phyloP scores from a whole-genome alignment of 2,329 filamentous ascomycete genomes.

The Fusarium euwallaceae region DNA sequence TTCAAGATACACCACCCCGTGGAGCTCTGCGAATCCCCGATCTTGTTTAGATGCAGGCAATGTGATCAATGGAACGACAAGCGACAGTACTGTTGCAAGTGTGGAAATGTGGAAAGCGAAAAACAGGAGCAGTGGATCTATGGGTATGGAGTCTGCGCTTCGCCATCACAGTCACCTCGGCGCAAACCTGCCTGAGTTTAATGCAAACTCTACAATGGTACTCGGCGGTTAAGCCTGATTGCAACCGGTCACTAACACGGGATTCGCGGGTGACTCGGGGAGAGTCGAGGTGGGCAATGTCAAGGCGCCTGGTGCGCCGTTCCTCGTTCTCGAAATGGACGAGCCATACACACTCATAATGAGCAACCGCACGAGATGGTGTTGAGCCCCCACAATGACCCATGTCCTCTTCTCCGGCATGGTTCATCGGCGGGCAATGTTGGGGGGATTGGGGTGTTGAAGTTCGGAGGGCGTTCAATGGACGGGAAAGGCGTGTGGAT shows the following conservation, averaged over 20 bases:
- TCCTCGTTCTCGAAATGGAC: slow-evolving; percentile 8
- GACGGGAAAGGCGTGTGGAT: slow-evolving; percentile 24
- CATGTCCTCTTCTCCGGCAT: slow-evolving; percentile 31
- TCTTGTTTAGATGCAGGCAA: slow-evolving; percentile 5
- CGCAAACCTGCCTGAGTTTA: background rate
- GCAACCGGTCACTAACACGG: background rate
- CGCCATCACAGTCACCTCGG: slow-evolving; percentile 25
- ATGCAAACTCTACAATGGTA: background rate
- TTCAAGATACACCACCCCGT: slow-evolving; percentile 2
- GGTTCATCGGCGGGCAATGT: slow-evolving; percentile 24
- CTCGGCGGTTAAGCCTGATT: background rate
- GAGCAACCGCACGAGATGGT: slow-evolving; percentile 25
- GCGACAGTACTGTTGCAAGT: slow-evolving; percentile 5
- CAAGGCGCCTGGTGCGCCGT: background rate
- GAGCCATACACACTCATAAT: slow-evolving; percentile 22
- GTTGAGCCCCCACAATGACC: slow-evolving; percentile 18
- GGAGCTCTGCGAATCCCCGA: background rate
- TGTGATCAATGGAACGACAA: slow-evolving; percentile 13
- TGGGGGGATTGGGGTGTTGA: slow-evolving; percentile 20
- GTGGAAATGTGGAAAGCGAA: slow-evolving; percentile 5
- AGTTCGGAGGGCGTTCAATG: slow-evolving; percentile 24
- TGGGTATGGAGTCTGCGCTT: slow-evolving; percentile 10
- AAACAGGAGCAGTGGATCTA: slow-evolving; percentile 29
- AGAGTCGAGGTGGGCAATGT: background rate
- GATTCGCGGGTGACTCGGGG: background rate